phyloP scores from a whole-genome alignment of 768 basidiomycete genomes.

The Chlorophyllum brunneum region DNA sequence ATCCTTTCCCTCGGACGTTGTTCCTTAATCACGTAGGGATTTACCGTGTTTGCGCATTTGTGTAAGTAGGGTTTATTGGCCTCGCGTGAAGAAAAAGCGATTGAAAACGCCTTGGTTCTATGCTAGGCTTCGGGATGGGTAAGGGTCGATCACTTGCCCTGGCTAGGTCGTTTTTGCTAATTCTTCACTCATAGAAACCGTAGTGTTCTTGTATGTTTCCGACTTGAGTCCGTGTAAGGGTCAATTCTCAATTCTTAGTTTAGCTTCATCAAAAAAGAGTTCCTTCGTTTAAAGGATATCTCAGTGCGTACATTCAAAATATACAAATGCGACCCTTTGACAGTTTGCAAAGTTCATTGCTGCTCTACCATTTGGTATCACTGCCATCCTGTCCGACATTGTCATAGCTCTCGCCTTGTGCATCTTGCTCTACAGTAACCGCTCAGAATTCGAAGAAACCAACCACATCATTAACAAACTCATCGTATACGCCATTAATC shows the following conservation, averaged over 20 bases:
- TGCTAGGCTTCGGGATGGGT: constrained; percentile 39
- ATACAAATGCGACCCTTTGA: no score
- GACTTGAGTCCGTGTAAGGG: background rate
- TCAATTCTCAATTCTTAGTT: background rate
- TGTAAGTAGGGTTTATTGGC: constrained; percentile 23
- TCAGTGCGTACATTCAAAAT: constrained; percentile 26
- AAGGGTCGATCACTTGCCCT: constrained; percentile 4
- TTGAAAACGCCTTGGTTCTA: background rate
- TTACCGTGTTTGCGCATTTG: constrained; percentile 36
- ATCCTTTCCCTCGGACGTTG: background rate
- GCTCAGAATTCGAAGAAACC: constrained; percentile 36
- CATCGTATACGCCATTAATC: constrained; percentile 46
- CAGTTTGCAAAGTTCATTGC: constrained; percentile 24
- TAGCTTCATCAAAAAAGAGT: constrained; percentile 36
- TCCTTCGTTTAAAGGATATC: constrained; percentile 30
- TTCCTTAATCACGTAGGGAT: constrained; percentile 13
- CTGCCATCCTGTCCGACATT: constrained; percentile 43
- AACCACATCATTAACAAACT: constrained; percentile 41
- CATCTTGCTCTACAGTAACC: constrained; percentile 34
- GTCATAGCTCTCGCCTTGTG: constrained; percentile 41
- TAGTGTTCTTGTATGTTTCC: constrained; percentile 30
- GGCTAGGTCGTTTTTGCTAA: background rate
- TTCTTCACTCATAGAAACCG: constrained; percentile 27
- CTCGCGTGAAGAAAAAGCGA: background rate
- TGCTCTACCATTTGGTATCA: constrained; percentile 41